phyloP scores from a whole-genome alignment of 495 filamentous ascomycete species.

The Trichoderma virens region DNA sequence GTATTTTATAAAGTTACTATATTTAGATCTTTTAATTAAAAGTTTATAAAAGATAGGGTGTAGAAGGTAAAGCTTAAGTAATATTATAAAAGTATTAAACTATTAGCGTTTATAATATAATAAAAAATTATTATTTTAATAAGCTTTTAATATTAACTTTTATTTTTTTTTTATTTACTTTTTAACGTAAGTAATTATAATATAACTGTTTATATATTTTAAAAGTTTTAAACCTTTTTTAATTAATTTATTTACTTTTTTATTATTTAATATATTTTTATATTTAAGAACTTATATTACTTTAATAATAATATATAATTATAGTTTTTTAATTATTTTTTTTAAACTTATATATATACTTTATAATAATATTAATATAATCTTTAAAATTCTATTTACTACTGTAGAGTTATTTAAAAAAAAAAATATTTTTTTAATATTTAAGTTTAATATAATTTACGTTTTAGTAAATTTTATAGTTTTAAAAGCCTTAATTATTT shows the following conservation, averaged over 20 bases:
- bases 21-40: no score
- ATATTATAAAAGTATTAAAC: neutral
- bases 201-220: no score
- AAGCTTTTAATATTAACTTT: no score
- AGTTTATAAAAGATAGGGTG: neutral
- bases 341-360: neutral
- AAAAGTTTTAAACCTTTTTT: no score
- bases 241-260: no score
- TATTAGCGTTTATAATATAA: neutral
- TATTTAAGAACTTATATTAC: neutral
- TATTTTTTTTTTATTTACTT: no score
- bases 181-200: no score
- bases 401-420: neutral
- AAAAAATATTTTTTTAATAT: neutral
- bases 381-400: neutral
- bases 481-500: neutral
- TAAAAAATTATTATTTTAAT: neutral
- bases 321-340: neutral
- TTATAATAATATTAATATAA: neutral
- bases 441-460: neutral
- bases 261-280: neutral
- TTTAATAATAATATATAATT: neutral
- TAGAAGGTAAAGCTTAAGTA: neutral
- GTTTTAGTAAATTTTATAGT: neutral
- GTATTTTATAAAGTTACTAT: no score